Percentiles rank a stretch among this genome's conserved stretches.
Evolutionary conservation across 2,329 filamentous ascomycete species (phyloP).

Genomic region (Orbilia brochopaga): DNA sequence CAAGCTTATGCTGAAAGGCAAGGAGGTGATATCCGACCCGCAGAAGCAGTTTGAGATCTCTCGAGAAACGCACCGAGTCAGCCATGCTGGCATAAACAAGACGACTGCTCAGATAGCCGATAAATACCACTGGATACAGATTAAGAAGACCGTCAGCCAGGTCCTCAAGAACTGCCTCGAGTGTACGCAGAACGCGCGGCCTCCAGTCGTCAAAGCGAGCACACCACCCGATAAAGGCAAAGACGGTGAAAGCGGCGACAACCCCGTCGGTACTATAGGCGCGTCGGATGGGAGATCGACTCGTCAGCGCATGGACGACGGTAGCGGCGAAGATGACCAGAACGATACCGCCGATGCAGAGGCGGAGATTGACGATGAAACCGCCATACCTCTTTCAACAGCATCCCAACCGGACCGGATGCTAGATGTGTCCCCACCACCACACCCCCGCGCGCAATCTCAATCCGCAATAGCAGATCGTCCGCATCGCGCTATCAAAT

Average conservation of each 20-base stretch:
- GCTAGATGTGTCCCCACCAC: conserved; percentile 15
- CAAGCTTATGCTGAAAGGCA: conserved; percentile 94
- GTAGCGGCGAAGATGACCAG: background rate
- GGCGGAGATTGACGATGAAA: conserved; percentile 30
- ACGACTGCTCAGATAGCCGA: conserved; percentile 93
- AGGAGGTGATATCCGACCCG: conserved; percentile 92
- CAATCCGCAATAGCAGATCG: conserved; percentile 22
- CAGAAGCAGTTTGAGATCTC: conserved; percentile 90
- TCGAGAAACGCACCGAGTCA: conserved; percentile 72
- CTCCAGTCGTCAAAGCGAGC: conserved; percentile 57
- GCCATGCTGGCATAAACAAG: conserved; percentile 96
- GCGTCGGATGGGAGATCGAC: background rate
- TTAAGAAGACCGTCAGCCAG: conserved; percentile 95
- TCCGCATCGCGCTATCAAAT: conserved; percentile 38
- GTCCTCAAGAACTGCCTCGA: conserved; percentile 90
- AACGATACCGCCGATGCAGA: conserved; percentile 22
- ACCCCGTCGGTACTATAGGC: background rate
- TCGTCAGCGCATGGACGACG: background rate
- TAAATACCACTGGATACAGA: conserved; percentile 94
- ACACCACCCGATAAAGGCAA: conserved; percentile 20
- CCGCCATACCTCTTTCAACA: conserved; percentile 17
- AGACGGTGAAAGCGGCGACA: conserved; percentile 8
- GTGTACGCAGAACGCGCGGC: conserved; percentile 80
- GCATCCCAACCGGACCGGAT: conserved; percentile 22
- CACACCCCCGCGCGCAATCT: conserved; percentile 23